phyloP scores from a whole-genome alignment of 2,329 filamentous ascomycete species.

The Aspergillus sp. region DNA sequence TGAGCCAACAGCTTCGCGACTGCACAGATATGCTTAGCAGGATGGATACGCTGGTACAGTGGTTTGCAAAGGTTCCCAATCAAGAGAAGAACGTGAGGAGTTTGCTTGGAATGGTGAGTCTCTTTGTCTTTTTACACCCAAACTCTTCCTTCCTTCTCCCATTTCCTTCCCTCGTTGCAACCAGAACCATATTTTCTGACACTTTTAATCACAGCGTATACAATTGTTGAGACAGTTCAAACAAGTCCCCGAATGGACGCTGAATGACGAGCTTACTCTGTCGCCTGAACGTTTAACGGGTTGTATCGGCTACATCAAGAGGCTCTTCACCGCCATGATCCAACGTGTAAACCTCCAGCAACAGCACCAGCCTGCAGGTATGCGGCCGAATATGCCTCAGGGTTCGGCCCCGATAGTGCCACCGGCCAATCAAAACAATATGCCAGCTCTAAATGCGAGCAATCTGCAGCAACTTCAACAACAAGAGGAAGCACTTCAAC shows the following conservation, averaged over 20 bases:
- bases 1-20: constrained; percentile 36
- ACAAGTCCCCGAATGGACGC: constrained; percentile 31
- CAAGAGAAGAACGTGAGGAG: constrained; percentile 35
- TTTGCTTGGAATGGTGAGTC: constrained; percentile 34
- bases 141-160: no score
- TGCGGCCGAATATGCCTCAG: constrained; percentile 18
- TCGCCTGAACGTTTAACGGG: constrained; percentile 31
- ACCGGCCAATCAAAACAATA: constrained; percentile 17
- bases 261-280: constrained; percentile 41
- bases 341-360: constrained; percentile 23
- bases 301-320: constrained; percentile 33
- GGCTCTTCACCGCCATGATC: constrained; percentile 36
- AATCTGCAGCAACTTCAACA: constrained; percentile 43
- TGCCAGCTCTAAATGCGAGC: constrained; percentile 36
- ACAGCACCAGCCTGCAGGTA: constrained; percentile 19
- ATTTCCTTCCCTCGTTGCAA: background rate
- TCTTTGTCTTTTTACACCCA: no score
- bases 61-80: constrained; percentile 31
- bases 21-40: constrained; percentile 36
- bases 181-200: constrained; percentile 9
- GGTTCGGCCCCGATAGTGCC: constrained; percentile 13
- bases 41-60: constrained; percentile 37
- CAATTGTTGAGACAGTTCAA: constrained; percentile 43
- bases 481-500: constrained; percentile 39
- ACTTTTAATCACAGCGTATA: constrained; percentile 27